Percentiles rank a stretch among this genome's conserved stretches.
phyloP scores from a whole-genome alignment of 257 asterid species.

The Ilex asprella region DNA sequence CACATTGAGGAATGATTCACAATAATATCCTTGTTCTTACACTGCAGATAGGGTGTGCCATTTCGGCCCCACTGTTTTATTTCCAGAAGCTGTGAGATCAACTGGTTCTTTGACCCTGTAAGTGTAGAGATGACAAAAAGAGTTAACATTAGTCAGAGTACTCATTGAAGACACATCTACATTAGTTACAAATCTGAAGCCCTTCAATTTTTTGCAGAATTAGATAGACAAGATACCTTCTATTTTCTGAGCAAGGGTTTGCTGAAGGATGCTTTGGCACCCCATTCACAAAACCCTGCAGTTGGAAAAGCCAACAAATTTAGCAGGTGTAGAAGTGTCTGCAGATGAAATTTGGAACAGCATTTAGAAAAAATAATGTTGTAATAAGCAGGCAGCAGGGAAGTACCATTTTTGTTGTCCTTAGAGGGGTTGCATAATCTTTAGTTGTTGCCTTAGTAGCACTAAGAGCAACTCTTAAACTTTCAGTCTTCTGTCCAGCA shows the following conservation, averaged over 20 bases:
- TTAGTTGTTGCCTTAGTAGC: slow-evolving; percentile 19
- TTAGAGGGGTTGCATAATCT: slow-evolving; percentile 46
- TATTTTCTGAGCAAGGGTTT: slow-evolving; percentile 43
- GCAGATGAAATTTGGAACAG: too few species aligned
- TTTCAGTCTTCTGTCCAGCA: slow-evolving; percentile 27
- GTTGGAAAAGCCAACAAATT: slow-evolving; percentile 2
- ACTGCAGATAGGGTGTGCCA: slow-evolving; percentile 69
- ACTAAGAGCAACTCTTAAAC: slow-evolving; percentile 22
- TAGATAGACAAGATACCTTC: slow-evolving; percentile 30
- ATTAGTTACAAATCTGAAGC: too few species aligned
- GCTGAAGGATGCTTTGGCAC: slow-evolving; percentile 30
- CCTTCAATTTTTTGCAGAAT: too few species aligned
- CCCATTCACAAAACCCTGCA: slow-evolving; percentile 40
- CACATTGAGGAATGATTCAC: too few species aligned
- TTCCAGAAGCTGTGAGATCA: slow-evolving; percentile 45
- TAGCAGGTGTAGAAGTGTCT: background rate
- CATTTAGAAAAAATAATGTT: background rate
- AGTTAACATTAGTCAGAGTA: background rate
- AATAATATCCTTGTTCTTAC: slow-evolving; percentile 25
- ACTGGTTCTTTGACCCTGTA: slow-evolving; percentile 50
- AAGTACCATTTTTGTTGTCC: slow-evolving; percentile 44
- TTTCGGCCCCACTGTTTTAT: slow-evolving; percentile 59
- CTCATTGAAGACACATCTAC: too few species aligned
- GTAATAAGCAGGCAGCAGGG: background rate
- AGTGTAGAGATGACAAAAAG: background rate